phyloP scores from a whole-genome alignment of 345 rosid genomes.

The Pistacia atlantica region DNA sequence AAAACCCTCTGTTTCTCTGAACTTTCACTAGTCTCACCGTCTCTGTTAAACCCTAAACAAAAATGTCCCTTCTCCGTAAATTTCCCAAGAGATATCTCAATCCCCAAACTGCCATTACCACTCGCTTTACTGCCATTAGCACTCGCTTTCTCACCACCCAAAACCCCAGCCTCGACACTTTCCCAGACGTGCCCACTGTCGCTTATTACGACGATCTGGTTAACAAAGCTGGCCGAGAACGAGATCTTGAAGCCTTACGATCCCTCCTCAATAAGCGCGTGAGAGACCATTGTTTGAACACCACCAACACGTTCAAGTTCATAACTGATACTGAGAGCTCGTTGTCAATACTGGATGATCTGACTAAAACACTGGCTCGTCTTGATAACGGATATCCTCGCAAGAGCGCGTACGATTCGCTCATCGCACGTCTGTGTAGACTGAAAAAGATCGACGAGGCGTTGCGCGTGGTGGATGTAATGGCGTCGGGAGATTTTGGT shows the following conservation, averaged over 20 bases:
- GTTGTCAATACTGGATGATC: constrained; percentile 41
- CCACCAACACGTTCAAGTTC: constrained; percentile 68
- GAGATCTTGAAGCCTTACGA: constrained; percentile 53
- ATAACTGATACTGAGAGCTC: constrained; percentile 47
- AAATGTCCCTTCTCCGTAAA: constrained; percentile 25
- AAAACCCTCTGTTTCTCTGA: not conserved
- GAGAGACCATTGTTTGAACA: constrained; percentile 57
- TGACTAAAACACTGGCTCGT: constrained; percentile 44
- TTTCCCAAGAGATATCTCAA: constrained; percentile 10
- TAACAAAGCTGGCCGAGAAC: constrained; percentile 45
- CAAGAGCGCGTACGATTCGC: constrained; percentile 54
- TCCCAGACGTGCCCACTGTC: constrained; percentile 46
- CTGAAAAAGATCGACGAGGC: constrained; percentile 43
- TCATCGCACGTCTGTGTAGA: constrained; percentile 64
- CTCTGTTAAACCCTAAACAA: constrained; percentile 4
- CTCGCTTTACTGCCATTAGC: constrained; percentile 22
- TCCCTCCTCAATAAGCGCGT: constrained; percentile 63
- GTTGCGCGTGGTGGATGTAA: constrained; percentile 37
- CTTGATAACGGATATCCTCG: constrained; percentile 56
- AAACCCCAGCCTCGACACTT: constrained; percentile 18
- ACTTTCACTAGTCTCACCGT: not conserved
- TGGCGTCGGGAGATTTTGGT: constrained; percentile 37
- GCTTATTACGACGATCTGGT: constrained; percentile 60
- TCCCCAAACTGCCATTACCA: constrained; percentile 17
- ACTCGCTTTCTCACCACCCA: constrained; percentile 29